These are phyloP conservation scores for Fusarium cicatricum DNA, from an alignment of 2,329 filamentous ascomycete species.

Conservation along the genomic window DNA sequence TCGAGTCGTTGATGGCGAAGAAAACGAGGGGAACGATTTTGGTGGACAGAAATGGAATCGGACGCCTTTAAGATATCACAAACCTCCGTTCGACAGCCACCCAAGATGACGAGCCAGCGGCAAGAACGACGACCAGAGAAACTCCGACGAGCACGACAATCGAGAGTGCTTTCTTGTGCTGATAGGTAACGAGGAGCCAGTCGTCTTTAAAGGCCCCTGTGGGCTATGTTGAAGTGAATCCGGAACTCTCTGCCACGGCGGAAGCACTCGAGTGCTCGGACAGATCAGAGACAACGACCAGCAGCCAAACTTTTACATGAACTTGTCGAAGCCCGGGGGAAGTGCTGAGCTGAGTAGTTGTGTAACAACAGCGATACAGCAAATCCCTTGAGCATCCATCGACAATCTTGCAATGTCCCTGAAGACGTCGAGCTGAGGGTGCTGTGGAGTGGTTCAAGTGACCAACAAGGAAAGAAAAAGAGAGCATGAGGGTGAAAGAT, in stretches of 20 bases:
- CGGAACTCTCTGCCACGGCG: neutral
- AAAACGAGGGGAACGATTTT: neutral
- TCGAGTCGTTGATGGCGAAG: neutral
- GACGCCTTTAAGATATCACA: neutral
- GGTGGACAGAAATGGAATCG: neutral
- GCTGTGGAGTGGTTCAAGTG: slow-evolving; percentile 2
- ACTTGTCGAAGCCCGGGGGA: neutral
- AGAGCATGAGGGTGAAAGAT: neutral
- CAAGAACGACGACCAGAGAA: neutral
- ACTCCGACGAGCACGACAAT: neutral
- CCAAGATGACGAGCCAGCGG: slow-evolving; percentile 3
- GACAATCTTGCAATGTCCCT: neutral
- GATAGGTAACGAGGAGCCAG: neutral
- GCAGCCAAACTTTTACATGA: neutral
- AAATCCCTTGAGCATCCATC: neutral
- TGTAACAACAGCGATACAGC: neutral
- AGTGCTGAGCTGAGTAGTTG: too few relatives aligned
- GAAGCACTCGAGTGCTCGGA: neutral
- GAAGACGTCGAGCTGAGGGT: neutral
- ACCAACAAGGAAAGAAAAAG: neutral
- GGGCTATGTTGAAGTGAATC: slow-evolving; percentile 4
- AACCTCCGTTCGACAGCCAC: neutral
- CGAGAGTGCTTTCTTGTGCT: neutral
- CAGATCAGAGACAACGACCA: neutral
- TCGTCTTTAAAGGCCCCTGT: neutral